These are phyloP conservation scores for Flaveria robusta DNA, from an alignment of 129 eudicot species.

Conservation along the genomic window DNA sequence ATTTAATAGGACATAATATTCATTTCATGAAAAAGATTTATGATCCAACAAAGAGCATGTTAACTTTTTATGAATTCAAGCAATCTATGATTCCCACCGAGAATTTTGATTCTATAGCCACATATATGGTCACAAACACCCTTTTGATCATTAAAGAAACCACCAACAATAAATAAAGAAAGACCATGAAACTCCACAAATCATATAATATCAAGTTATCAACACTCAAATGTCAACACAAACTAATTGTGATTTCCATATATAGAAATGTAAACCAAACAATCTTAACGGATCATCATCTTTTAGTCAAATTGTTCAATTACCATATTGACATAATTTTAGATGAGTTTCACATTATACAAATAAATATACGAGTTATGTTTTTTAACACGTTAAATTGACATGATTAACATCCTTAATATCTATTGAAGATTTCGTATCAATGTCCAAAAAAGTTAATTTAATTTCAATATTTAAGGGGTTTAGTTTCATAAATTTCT, in stretches of 20 bases:
- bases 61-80: conserved; percentile 15
- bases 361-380: too few relatives aligned
- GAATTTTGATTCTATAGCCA: conserved; percentile 20
- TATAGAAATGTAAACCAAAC: background rate
- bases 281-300: background rate
- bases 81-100: conserved; percentile 23
- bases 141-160: conserved; percentile 16
- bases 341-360: too few relatives aligned
- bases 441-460: background rate
- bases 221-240: conserved; percentile 6
- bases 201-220: background rate
- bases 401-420: too few relatives aligned
- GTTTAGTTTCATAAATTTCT: too few relatives aligned
- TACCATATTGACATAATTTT: background rate
- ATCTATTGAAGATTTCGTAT: background rate
- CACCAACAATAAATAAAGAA: conserved; percentile 7
- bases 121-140: conserved; percentile 11
- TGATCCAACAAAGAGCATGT: conserved; percentile 11
- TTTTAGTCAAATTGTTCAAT: background rate
- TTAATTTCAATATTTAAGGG: background rate
- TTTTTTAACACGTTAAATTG: too few relatives aligned
- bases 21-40: background rate
- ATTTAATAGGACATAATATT: background rate
- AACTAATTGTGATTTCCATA: background rate
- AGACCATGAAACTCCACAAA: conserved; percentile 3